Conservation (phyloP, 2,329 filamentous ascomycete species). For the Xylaria sp. region DNA sequence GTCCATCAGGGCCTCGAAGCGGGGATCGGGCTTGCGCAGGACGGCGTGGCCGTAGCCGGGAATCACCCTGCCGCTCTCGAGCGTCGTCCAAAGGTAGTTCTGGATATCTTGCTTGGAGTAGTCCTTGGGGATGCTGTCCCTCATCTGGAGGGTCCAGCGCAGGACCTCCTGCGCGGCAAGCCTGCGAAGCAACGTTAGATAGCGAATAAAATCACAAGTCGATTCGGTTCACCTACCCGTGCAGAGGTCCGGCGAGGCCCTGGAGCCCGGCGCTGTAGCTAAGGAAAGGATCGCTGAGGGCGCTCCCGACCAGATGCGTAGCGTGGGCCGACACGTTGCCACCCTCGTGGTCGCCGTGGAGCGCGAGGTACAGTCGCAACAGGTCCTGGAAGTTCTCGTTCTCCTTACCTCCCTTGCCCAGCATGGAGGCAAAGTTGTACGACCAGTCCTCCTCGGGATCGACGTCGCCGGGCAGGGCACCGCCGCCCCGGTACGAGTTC, state of each 20-base stretch:
- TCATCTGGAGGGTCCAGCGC: constrained; percentile 96
- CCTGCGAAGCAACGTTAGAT: constrained; percentile 43
- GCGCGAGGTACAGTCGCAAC: constrained; percentile 87
- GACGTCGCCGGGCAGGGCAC: constrained; percentile 73
- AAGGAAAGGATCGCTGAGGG: constrained; percentile 91
- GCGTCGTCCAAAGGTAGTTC: constrained; percentile 87
- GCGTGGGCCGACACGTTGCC: constrained; percentile 96
- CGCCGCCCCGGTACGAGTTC: constrained; percentile 77
- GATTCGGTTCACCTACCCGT: constrained; percentile 59
- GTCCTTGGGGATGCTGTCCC: constrained; percentile 76
- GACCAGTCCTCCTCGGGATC: constrained; percentile 93
- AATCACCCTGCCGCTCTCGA: constrained; percentile 92
- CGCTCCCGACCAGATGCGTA: constrained; percentile 92
- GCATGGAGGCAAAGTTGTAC: constrained; percentile 97
- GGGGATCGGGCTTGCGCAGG: constrained; percentile 92
- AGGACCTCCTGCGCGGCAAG: constrained; percentile 96
- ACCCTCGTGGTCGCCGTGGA: constrained; percentile 97
- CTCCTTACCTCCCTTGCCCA: constrained; percentile 85
- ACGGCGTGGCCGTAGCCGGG: constrained; percentile 96
- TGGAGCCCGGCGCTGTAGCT: constrained; percentile 95
- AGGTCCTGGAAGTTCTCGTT: constrained; percentile 96
- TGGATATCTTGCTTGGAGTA: constrained; percentile 83
- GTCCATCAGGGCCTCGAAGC: constrained; percentile 96
- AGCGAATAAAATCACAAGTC: constrained; percentile 3
- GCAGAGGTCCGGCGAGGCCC: constrained; percentile 90